phyloP scores from a whole-genome alignment of 2,329 filamentous ascomycete species.

The Cryphonectria nitschkei region DNA sequence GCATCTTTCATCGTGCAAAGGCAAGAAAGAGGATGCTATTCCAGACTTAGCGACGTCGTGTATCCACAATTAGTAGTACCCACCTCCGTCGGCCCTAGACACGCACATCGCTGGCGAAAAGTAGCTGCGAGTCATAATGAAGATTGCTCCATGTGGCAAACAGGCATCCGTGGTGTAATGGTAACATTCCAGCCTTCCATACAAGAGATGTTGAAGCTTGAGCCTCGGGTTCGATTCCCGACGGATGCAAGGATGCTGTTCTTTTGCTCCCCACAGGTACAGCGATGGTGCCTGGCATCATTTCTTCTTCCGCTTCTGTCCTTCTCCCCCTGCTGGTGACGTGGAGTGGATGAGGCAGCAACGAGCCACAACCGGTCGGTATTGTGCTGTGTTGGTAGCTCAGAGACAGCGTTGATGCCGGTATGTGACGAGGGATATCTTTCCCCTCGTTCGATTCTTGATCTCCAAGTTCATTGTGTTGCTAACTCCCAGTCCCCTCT shows the following conservation, averaged over 20 bases:
- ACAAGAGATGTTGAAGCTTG: slow-evolving; percentile 15
- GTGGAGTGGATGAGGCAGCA: background rate
- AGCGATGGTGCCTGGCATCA: background rate
- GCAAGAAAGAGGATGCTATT: background rate
- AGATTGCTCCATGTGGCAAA: background rate
- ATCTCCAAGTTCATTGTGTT: background rate
- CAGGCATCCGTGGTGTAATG: slow-evolving; percentile 22
- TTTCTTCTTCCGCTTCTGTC: background rate
- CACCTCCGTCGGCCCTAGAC: background rate
- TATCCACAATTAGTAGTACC: background rate
- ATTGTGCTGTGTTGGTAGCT: background rate
- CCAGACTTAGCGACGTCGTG: background rate
- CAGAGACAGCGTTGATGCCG: background rate
- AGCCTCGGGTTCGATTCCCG: slow-evolving; percentile 22
- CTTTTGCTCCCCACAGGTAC: background rate
- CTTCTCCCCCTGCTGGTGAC: too few species aligned
- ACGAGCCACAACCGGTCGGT: background rate
- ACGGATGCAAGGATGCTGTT: slow-evolving; percentile 8
- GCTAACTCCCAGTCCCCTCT: background rate
- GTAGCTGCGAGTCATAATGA: background rate
- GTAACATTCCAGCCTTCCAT: slow-evolving; percentile 26
- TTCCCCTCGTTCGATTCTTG: background rate
- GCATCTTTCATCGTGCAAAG: background rate
- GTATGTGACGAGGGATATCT: background rate
- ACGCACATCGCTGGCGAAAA: background rate